Evolutionary conservation across 2,329 filamentous ascomycete species (phyloP).

Genomic region (Leptographium lundbergii): DNA sequence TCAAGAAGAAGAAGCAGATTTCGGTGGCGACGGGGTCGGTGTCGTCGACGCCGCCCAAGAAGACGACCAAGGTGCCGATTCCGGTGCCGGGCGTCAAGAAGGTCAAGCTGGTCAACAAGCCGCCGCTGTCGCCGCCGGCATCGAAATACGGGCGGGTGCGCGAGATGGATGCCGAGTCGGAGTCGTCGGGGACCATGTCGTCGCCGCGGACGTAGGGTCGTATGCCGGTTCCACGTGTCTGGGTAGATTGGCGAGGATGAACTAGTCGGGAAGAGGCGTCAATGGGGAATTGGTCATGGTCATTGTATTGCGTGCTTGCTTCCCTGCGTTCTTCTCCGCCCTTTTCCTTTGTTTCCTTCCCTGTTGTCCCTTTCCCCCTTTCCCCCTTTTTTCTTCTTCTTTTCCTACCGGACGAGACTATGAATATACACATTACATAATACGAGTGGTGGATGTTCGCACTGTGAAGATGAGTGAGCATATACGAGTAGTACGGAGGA

Average conservation of each 20-base stretch:
- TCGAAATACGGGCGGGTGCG: constrained; percentile 36
- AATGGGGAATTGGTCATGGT: background rate
- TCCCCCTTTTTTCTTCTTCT: no score
- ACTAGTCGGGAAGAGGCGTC: background rate
- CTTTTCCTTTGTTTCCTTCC: background rate
- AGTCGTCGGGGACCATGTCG: constrained; percentile 43
- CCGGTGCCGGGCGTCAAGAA: constrained; percentile 30
- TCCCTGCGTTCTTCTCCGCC: background rate
- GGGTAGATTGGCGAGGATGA: no score
- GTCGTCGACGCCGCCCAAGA: constrained; percentile 28
- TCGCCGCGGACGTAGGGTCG: constrained; percentile 28
- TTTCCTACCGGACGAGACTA: background rate
- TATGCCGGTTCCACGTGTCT: background rate
- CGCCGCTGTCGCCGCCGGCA: constrained; percentile 32
- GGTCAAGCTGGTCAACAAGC: constrained; percentile 26
- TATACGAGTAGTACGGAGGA: no score
- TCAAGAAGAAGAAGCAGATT: constrained; percentile 11
- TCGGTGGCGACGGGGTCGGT: constrained; percentile 15
- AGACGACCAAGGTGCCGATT: constrained; percentile 27
- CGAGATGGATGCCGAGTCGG: constrained; percentile 33
- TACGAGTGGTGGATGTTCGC: no score
- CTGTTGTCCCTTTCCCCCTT: background rate
- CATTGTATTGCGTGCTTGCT: background rate
- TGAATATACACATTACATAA: background rate
- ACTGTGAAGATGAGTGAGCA: no score